Evolutionary conservation across 768 basidiomycete genomes (phyloP).

Genomic region (Pleurotus pulmonarius): DNA sequence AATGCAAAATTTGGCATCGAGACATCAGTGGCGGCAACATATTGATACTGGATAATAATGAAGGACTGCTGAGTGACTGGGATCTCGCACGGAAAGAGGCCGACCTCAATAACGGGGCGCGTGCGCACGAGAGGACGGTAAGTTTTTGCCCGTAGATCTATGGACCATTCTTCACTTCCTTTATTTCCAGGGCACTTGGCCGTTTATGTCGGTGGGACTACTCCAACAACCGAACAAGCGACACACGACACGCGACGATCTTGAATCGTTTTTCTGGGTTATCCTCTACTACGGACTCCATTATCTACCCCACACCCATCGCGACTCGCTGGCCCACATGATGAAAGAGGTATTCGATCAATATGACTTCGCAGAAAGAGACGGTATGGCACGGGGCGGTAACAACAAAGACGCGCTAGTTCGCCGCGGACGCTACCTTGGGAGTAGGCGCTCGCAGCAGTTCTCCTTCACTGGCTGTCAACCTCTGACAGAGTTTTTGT

Average conservation of each 20-base stretch:
- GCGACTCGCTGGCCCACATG: too few relatives aligned
- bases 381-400: too few relatives aligned
- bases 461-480: too few relatives aligned
- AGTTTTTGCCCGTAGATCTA: neutral
- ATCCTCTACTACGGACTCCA: slow-evolving; percentile 12
- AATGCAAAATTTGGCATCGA: slow-evolving; percentile 17
- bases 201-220: slow-evolving; percentile 23
- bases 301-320: slow-evolving; percentile 10
- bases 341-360: too few relatives aligned
- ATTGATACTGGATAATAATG: slow-evolving; percentile 11
- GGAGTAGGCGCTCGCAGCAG: too few relatives aligned
- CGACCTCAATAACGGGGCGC: neutral
- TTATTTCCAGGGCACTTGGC: slow-evolving; percentile 25
- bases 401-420: too few relatives aligned
- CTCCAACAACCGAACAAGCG: slow-evolving; percentile 12
- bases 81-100: slow-evolving; percentile 13
- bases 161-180: neutral
- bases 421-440: too few relatives aligned
- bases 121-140: slow-evolving; percentile 12
- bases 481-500: too few relatives aligned
- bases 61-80: slow-evolving; percentile 22
- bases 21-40: slow-evolving; percentile 25
- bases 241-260: slow-evolving; percentile 22
- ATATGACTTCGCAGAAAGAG: too few relatives aligned
- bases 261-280: slow-evolving; percentile 26